phyloP scores from a whole-genome alignment of 768 basidiomycete species.

The Phylloporus arenicola region DNA sequence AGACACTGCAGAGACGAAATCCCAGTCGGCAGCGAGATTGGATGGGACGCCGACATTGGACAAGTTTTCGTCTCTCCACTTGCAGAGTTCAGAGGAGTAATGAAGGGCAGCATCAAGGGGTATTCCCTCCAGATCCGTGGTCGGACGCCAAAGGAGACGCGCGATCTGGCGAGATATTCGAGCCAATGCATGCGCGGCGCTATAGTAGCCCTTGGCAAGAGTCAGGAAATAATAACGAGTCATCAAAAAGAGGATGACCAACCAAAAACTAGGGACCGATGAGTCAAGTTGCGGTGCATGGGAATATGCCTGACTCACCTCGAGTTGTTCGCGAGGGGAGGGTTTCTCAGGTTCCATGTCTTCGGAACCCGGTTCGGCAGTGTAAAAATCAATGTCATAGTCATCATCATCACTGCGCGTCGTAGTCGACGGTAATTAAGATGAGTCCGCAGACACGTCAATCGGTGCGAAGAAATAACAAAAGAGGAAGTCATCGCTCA shows the following conservation, averaged over 20 bases:
- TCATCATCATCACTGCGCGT: conserved; percentile 67
- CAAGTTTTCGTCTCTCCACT: conserved; percentile 76
- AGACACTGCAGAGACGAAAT: conserved; percentile 75
- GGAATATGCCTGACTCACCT: conserved; percentile 41
- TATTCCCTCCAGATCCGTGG: conserved; percentile 72
- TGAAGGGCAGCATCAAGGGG: conserved; percentile 56
- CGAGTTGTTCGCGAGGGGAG: conserved; percentile 73
- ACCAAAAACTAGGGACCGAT: conserved; percentile 55
- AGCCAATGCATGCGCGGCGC: conserved; percentile 77
- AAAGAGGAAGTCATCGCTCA: conserved; percentile 28
- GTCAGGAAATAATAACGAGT: conserved; percentile 7
- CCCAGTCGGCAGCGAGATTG: conserved; percentile 82
- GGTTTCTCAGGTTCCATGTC: conserved; percentile 45
- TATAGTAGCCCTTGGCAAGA: conserved; percentile 66
- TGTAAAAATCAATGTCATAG: conserved; percentile 87
- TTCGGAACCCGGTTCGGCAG: conserved; percentile 57
- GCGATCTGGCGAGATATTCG: conserved; percentile 80
- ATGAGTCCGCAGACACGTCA: conserved; percentile 7
- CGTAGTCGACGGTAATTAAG: conserved; percentile 22
- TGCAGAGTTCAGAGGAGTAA: conserved; percentile 51
- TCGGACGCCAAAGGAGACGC: conserved; percentile 73
- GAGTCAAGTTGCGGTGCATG: conserved; percentile 4
- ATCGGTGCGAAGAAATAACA: neutral
- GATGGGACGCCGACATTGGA: conserved; percentile 79
- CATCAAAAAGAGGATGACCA: conserved; percentile 26